phyloP scores from a whole-genome alignment of 352 stramenopile species.

The Globisporangium recalcitrans region DNA sequence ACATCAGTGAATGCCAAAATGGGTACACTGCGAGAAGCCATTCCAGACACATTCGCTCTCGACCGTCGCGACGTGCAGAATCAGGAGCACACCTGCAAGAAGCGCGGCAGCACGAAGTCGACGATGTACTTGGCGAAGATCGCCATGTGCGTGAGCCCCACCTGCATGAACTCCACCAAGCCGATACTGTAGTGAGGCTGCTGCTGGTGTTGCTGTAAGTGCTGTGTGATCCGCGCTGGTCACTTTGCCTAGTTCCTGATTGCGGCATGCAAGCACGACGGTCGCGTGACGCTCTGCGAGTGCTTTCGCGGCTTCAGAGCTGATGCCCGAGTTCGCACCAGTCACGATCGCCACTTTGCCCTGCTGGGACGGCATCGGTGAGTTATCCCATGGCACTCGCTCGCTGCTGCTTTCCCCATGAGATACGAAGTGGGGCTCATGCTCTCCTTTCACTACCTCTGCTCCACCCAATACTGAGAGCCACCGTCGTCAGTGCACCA shows the following conservation, averaged over 20 bases:
- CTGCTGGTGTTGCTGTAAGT: conserved; percentile 2
- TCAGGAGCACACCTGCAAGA: conserved; percentile 42
- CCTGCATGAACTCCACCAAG: conserved; percentile 20
- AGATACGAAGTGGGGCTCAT: no score
- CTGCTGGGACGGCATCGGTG: conserved; percentile 25
- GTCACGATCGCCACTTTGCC: conserved; percentile 76
- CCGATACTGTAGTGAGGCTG: neutral
- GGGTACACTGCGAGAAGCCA: no score
- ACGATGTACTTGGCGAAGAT: conserved; percentile 45
- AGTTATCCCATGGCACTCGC: conserved; percentile 23
- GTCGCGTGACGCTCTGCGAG: conserved; percentile 50
- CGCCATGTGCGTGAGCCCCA: conserved; percentile 43
- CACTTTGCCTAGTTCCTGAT: conserved; percentile 21
- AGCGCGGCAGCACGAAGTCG: conserved; percentile 25
- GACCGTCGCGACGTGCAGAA: conserved; percentile 45
- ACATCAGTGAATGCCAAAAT: no score
- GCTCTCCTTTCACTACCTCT: no score
- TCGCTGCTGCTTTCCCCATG: no score
- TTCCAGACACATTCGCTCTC: no score
- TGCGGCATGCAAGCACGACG: conserved; percentile 79
- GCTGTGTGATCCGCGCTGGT: conserved; percentile 23
- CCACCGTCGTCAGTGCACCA: no score
- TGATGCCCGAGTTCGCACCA: conserved; percentile 79
- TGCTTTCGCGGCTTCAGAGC: conserved; percentile 53
- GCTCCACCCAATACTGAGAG: no score